These are phyloP conservation scores for Penicillium sp. DNA, from an alignment of 2,329 filamentous ascomycete genomes.

Conservation along the genomic window DNA sequence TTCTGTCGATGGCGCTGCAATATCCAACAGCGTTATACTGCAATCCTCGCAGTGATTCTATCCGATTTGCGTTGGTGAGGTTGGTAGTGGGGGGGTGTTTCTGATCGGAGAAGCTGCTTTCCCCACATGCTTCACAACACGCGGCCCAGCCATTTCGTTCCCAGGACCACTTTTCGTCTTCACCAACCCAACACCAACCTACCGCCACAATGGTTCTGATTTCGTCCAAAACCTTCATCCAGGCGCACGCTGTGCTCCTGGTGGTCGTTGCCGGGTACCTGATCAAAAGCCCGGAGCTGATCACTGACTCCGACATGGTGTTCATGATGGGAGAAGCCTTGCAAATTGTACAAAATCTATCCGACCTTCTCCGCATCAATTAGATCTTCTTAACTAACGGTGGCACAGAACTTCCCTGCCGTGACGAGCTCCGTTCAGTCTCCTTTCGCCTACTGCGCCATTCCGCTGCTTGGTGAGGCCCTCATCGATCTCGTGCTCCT, in stretches of 20 bases:
- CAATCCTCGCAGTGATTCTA: background rate
- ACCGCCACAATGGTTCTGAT: conserved; percentile 69
- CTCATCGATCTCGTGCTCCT: conserved; percentile 65
- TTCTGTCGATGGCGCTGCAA: conserved; percentile 12
- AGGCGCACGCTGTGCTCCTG: conserved; percentile 79
- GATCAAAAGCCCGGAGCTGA: conserved; percentile 66
- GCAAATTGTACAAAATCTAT: conserved; percentile 62
- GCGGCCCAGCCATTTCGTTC: conserved; percentile 11
- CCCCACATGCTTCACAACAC: conserved; percentile 23
- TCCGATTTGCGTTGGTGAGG: background rate
- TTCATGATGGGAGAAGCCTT: conserved; percentile 80
- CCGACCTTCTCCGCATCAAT: background rate
- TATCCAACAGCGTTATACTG: background rate
- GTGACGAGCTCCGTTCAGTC: conserved; percentile 65
- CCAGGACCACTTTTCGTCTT: conserved; percentile 5
- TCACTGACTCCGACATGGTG: conserved; percentile 78
- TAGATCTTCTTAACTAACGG: background rate
- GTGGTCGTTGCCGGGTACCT: conserved; percentile 81
- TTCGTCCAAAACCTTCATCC: conserved; percentile 76
- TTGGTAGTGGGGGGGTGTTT: conserved; percentile 14
- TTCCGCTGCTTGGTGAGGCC: conserved; percentile 67
- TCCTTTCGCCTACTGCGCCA: conserved; percentile 63
- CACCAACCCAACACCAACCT: background rate
- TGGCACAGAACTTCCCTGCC: conserved; percentile 52
- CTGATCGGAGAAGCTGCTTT: conserved; percentile 19